Evolutionary conservation across 768 basidiomycete species (phyloP), one percentile per base, ranked within the genome.

Genomic region (Lyophyllum atratum): DNA sequence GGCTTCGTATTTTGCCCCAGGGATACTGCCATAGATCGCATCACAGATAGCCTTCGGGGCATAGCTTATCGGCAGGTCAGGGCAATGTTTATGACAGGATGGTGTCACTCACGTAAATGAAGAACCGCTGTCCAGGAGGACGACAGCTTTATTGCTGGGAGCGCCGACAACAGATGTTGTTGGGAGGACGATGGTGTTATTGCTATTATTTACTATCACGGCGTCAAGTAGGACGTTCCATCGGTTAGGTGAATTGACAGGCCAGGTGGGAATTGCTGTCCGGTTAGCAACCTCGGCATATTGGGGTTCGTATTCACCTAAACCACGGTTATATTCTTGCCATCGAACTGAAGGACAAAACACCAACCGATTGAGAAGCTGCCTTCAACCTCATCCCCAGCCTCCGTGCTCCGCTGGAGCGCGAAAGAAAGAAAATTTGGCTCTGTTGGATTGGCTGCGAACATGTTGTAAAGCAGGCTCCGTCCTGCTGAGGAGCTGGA

Each of bases 361-460:
- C 6, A 66, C 78, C 47, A 55, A 87, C 90, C 91, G 60, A 94
- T 82, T 4, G 89, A 76, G 67, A 94, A 87, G 29, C 74, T 84
- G 2, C 93, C 92, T 60, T 85, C 73, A 2, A 89, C 78, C 28
- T 82, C 81, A 58, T 81, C 80, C 9, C 67, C 68, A n/a, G 69
- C 61, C 37, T 88, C 79, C 10, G 78, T 74, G 43, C 77, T 80
- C 52, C 90, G 76, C 64, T 89, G 84, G 25, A 94, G 76, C 0
- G 88, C 79, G 64, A 94, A 88, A 0, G 90, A 84, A 61, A 94
- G 87, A 68, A 85, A 94, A 64, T 93, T 94, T 46, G 90, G 89
- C 65, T 89, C 82, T 10, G 67, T 71, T 3, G 84, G 82, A 70
- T 92, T 87, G 63, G 82, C 77, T 21, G 76, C 72, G 70, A 94